Percentiles rank a stretch among this genome's conserved stretches.
Conservation (phyloP, 2,329 filamentous ascomycete genomes). For the Verticillium dahliae region DNA sequence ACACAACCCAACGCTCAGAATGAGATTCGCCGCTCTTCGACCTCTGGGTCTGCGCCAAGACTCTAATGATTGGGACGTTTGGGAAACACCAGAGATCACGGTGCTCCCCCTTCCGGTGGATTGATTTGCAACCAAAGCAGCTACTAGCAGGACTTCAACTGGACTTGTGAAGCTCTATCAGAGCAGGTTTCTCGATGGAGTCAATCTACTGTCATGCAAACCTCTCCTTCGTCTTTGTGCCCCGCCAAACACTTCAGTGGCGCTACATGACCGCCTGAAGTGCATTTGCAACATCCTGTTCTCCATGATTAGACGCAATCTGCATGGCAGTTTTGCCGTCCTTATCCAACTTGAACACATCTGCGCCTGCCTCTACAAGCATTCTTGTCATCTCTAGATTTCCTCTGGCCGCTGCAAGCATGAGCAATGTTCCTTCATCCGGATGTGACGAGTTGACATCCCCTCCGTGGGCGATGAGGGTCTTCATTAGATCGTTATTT, state of each 20-base stretch:
- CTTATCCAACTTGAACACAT: background rate
- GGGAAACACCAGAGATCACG: background rate
- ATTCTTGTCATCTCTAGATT: background rate
- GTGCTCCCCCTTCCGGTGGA: background rate
- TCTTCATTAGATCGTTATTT: background rate
- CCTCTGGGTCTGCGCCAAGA: slow-evolving; percentile 16
- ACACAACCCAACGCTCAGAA: slow-evolving; percentile 10
- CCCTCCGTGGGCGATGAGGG: background rate
- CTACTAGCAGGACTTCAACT: background rate
- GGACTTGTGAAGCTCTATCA: no score
- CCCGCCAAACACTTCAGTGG: no score
- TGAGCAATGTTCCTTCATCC: background rate
- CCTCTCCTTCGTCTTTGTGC: no score
- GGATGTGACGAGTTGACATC: background rate
- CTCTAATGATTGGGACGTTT: slow-evolving; percentile 16
- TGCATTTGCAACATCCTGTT: background rate
- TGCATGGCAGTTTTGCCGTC: background rate
- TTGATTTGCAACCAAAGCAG: background rate
- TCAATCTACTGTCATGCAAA: no score
- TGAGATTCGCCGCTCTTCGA: slow-evolving; percentile 18
- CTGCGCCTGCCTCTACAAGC: background rate
- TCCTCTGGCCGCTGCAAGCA: background rate
- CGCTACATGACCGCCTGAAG: no score
- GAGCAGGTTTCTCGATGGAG: no score
- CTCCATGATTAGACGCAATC: background rate